These are phyloP conservation scores for Simplicillium sp. DNA, from an alignment of 2,329 filamentous ascomycete species.

Conservation along the genomic window DNA sequence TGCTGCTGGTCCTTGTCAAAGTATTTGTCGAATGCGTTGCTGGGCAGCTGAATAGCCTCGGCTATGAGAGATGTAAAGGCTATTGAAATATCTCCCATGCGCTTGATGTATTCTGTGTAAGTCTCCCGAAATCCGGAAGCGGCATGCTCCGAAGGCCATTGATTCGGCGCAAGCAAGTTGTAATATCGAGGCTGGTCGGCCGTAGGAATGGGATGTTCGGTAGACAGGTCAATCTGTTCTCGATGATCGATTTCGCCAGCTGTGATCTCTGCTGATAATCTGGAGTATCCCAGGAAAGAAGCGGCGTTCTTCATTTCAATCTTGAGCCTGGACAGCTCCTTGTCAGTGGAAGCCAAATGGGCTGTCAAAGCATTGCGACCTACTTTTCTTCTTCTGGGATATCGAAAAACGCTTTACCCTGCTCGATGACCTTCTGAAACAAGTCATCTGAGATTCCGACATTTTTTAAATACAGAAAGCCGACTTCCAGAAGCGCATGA, in stretches of 20 bases:
- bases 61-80: constrained; percentile 73
- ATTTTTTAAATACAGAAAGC: constrained; percentile 78
- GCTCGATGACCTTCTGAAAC: constrained; percentile 53
- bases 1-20: constrained; percentile 70
- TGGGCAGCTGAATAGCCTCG: constrained; percentile 66
- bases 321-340: constrained; percentile 34
- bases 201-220: constrained; percentile 58
- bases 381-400: constrained; percentile 68
- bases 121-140: constrained; percentile 59
- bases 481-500: constrained; percentile 73
- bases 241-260: constrained; percentile 68
- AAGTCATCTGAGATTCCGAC: constrained; percentile 61
- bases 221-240: constrained; percentile 81
- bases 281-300: constrained; percentile 63
- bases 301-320: constrained; percentile 67
- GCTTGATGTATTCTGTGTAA: constrained; percentile 66
- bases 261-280: constrained; percentile 59
- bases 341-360: neutral
- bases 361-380: constrained; percentile 8
- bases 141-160: constrained; percentile 60
- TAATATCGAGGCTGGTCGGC: constrained; percentile 58
- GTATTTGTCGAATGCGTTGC: constrained; percentile 65
- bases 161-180: constrained; percentile 67
- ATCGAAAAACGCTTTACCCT: constrained; percentile 69
- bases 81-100: constrained; percentile 64